phyloP scores from a whole-genome alignment of 2,329 filamentous ascomycete species.

The Pseudogymnoascus sp. region DNA sequence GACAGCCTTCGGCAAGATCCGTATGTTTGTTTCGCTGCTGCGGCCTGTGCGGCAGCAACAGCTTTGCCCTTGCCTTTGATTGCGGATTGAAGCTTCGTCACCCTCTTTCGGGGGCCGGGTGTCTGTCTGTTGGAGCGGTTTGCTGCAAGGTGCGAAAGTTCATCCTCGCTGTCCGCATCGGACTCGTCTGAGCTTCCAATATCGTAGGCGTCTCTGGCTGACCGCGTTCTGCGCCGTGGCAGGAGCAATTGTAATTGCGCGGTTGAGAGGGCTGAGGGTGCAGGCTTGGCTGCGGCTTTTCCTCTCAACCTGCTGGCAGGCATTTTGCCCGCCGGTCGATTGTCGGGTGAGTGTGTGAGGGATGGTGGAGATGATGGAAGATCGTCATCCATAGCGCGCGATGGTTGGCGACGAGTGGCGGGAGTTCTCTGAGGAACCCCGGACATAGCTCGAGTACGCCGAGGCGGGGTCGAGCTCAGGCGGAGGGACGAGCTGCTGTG shows the following conservation, averaged over 20 bases:
- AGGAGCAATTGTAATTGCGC: constrained; percentile 33
- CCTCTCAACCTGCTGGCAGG: constrained; percentile 14
- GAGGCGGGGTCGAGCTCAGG: neutral
- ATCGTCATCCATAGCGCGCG: constrained; percentile 15
- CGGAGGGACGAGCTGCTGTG: constrained; percentile 24
- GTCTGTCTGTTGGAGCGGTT: constrained; percentile 28
- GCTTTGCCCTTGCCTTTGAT: constrained; percentile 15
- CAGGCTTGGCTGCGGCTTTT: constrained; percentile 19
- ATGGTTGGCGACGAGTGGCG: constrained; percentile 3
- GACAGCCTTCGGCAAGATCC: constrained; percentile 34
- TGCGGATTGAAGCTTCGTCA: constrained; percentile 21
- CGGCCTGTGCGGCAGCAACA: constrained; percentile 10
- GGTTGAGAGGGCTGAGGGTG: constrained; percentile 25
- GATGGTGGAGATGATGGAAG: constrained; percentile 54
- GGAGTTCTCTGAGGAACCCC: constrained; percentile 1
- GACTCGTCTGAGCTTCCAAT: constrained; percentile 38
- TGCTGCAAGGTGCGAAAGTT: constrained; percentile 42
- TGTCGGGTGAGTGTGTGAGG: constrained; percentile 59
- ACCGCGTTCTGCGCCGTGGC: constrained; percentile 26
- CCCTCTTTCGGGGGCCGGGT: constrained; percentile 22
- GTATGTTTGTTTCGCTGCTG: constrained; percentile 39
- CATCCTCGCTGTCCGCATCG: constrained; percentile 48
- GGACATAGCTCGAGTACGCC: neutral
- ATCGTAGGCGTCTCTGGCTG: constrained; percentile 30
- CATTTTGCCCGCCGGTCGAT: constrained; percentile 25